Base-by-base conservation (phyloP, 345 rosid genomes). In the Alliaria petiolata region DNA sequence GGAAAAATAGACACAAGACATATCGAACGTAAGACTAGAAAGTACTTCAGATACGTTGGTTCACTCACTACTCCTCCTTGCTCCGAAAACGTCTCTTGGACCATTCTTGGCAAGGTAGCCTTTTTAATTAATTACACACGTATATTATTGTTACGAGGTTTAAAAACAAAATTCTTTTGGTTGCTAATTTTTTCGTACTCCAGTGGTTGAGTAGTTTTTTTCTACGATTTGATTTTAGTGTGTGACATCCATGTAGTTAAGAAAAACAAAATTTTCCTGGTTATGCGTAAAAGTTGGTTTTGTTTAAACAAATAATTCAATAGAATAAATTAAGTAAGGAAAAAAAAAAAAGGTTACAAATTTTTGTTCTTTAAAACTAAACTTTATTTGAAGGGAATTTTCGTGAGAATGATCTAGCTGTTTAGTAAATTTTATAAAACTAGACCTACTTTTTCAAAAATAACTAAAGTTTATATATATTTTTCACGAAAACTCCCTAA, bases 31-130 rank as follows among this genome's bases (percentile, higher is more conserved):
- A 72, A 51, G 16, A 53, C 82, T 22, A 79, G 78, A 39, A 86
- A 76, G 67, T 93, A 78, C 62, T 93, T 70, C 72, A 79, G 88
- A 76, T 93, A 90, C 54, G 7, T 64, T 2, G 98, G 98, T 17
- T 93, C 98, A 55, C 81, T 89, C 40, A 90, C 98, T 1, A 80
- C 92, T 46, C 97, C 98, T 46, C 98, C 97, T 3, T 93, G 98
- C 83, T 61, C 81, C 0, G 96, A 89, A 69, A 62, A 70, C 34
- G 87, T 90, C 26, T 33, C 43, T 46, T 93, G 97, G 97, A 82
- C 44, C 54, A 40, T 92, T 59, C 82, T 87, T 11, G 80, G 78
- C 65, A 78, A 71, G 89, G 97, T 90, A 75, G 11, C 1, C 6
- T 36, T 46, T 71, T 34, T n/a, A n/a, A n/a, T n/a, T n/a, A n/a